Evolutionary conservation across 1,284 basidiomycete genomes (phyloP).

Genomic region (Apiotrichum brassicae): DNA sequence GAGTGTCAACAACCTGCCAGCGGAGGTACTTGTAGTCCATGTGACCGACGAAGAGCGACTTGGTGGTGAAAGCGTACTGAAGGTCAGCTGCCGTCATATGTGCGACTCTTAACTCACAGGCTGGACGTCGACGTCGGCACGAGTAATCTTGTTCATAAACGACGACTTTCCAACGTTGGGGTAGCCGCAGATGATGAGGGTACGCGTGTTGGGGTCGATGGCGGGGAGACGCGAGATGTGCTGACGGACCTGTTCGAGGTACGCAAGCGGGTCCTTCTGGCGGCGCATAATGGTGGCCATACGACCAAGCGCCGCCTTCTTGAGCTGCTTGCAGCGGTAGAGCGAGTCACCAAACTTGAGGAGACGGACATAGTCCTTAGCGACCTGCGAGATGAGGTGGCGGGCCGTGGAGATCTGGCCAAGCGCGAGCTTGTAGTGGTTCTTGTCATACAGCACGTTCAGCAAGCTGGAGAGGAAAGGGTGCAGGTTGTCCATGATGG

Average conservation of each 20-base stretch:
- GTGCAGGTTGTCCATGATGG: conserved; percentile 92
- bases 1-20: conserved; percentile 97
- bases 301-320: conserved; percentile 86
- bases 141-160: conserved; percentile 96
- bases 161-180: conserved; percentile 96
- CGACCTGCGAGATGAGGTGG: conserved; percentile 90
- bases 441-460: conserved; percentile 97
- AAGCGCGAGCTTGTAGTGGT: conserved; percentile 94
- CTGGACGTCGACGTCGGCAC: conserved; percentile 94
- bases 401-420: conserved; percentile 88
- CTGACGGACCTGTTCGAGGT: conserved; percentile 94
- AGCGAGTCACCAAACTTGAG: conserved; percentile 94
- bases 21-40: conserved; percentile 95
- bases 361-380: conserved; percentile 89
- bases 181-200: conserved; percentile 90
- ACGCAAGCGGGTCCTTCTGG: conserved; percentile 92
- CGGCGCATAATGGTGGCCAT: conserved; percentile 97
- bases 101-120: conserved; percentile 51
- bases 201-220: conserved; percentile 91
- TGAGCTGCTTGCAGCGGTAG: conserved; percentile 94
- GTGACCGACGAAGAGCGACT: conserved; percentile 92
- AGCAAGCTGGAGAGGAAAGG: conserved; percentile 88
- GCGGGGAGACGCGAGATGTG: conserved; percentile 93
- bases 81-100: background rate
- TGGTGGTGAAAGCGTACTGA: conserved; percentile 88